Conservation (phyloP, 2,329 filamentous ascomycete genomes). For the Ceratocystiopsis minuta region DNA sequence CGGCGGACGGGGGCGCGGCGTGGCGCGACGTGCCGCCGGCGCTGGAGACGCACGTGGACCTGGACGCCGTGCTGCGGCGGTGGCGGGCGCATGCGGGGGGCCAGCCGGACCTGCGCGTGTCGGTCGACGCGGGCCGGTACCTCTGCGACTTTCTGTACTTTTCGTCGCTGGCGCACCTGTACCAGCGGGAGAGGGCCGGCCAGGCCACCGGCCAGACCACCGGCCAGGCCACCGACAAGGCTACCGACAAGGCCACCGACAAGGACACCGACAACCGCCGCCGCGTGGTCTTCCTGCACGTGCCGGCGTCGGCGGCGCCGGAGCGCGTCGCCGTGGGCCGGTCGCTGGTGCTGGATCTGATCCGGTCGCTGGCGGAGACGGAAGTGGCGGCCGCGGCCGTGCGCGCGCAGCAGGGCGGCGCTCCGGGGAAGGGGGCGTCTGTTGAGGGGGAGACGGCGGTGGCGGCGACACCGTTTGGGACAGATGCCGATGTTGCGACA, state of each 20-base stretch:
- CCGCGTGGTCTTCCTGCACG: slow-evolving; percentile 53
- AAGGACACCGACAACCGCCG: slow-evolving; percentile 12
- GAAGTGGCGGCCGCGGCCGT: slow-evolving; percentile 21
- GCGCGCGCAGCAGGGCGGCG: neutral
- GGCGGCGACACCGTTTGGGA: neutral
- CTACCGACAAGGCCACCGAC: neutral
- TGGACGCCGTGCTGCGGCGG: slow-evolving; percentile 34
- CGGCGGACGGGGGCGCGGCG: slow-evolving; percentile 20
- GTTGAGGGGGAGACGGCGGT: neutral
- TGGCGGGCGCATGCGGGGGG: slow-evolving; percentile 31
- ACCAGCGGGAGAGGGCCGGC: slow-evolving; percentile 21
- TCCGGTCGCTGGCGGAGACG: slow-evolving; percentile 38
- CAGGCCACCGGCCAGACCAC: no score
- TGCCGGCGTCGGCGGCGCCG: slow-evolving; percentile 41
- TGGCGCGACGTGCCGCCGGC: slow-evolving; percentile 37
- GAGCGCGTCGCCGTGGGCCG: slow-evolving; percentile 28
- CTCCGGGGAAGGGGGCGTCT: no score
- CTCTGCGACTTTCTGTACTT: slow-evolving; percentile 69
- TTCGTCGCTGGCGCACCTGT: slow-evolving; percentile 42
- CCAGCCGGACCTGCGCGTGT: slow-evolving; percentile 33
- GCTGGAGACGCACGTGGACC: slow-evolving; percentile 36
- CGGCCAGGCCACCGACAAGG: neutral
- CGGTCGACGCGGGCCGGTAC: slow-evolving; percentile 53
- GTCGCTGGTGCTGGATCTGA: slow-evolving; percentile 34
- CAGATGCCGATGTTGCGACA: slow-evolving; percentile 1